These are phyloP conservation scores for Paraconiothyrium brasiliense DNA, from an alignment of 2,329 filamentous ascomycete genomes.

Conservation along the genomic window DNA sequence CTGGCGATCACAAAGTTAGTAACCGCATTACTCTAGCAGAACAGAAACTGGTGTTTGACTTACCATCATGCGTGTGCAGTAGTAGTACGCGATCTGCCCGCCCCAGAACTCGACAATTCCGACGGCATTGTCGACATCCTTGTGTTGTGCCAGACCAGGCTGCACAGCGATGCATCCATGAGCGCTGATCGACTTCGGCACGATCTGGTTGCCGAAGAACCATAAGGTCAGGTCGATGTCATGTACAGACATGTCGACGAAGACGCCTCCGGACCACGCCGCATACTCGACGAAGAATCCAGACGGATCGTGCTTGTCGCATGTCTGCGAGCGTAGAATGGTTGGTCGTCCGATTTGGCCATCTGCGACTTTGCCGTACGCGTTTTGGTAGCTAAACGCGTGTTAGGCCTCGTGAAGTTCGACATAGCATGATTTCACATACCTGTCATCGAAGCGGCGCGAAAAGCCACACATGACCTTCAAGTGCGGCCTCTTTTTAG, in stretches of 20 bases:
- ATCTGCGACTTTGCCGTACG: slow-evolving; percentile 44
- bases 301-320: slow-evolving; percentile 49
- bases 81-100: slow-evolving; percentile 57
- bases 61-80: slow-evolving; percentile 53
- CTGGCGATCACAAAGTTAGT: neutral
- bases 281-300: slow-evolving; percentile 56
- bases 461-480: slow-evolving; percentile 59
- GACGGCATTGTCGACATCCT: slow-evolving; percentile 57
- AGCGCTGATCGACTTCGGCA: slow-evolving; percentile 51
- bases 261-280: slow-evolving; percentile 53
- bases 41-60: too few relatives aligned
- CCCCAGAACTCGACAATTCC: slow-evolving; percentile 57
- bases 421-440: slow-evolving; percentile 28
- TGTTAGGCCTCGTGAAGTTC: neutral
- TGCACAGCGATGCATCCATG: slow-evolving; percentile 48
- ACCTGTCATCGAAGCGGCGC: slow-evolving; percentile 57
- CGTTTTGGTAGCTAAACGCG: slow-evolving; percentile 29
- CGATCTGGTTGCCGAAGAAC: slow-evolving; percentile 51
- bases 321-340: slow-evolving; percentile 55
- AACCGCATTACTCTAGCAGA: neutral
- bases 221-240: slow-evolving; percentile 57
- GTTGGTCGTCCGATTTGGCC: slow-evolving; percentile 53
- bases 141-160: slow-evolving; percentile 49
- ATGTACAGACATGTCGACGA: slow-evolving; percentile 57
- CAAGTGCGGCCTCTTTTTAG: slow-evolving; percentile 47